phyloP scores from a whole-genome alignment of 2,329 filamentous ascomycete genomes.

The Colletotrichum lentis region DNA sequence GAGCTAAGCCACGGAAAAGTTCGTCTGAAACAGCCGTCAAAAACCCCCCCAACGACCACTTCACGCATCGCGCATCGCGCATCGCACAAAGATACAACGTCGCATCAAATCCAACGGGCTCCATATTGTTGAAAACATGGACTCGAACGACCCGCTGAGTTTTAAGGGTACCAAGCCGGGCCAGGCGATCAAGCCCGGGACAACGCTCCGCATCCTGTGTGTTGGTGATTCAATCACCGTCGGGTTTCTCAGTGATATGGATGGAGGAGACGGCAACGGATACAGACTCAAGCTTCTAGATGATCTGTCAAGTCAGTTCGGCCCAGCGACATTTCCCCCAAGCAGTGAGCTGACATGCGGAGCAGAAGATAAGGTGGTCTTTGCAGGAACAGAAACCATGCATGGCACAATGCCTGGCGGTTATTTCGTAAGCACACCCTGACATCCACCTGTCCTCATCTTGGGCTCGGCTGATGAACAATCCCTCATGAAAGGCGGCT shows the following conservation, averaged over 20 bases:
- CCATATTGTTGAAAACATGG: background rate
- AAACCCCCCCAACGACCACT: background rate
- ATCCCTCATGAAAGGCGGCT: constrained; percentile 42
- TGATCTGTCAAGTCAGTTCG: constrained; percentile 44
- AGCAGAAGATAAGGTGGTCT: constrained; percentile 43
- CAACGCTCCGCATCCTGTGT: constrained; percentile 49
- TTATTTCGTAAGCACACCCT: constrained; percentile 45
- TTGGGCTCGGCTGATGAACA: background rate
- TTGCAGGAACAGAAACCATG: constrained; percentile 44
- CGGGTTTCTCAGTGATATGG: constrained; percentile 39
- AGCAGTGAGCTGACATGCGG: background rate
- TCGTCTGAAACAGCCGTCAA: constrained; percentile 7
- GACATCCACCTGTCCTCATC: too few species aligned
- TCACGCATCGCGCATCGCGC: background rate
- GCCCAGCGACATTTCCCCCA: too few species aligned
- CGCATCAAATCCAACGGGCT: background rate
- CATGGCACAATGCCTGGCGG: constrained; percentile 45
- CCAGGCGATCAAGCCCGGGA: constrained; percentile 40
- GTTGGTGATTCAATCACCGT: constrained; percentile 51
- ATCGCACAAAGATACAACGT: background rate
- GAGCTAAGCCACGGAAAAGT: background rate
- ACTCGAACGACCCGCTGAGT: background rate
- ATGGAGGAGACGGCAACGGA: constrained; percentile 48
- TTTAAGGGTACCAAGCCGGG: constrained; percentile 23
- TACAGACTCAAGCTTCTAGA: constrained; percentile 46